Base-by-base conservation (phyloP, 805 yeast species). In the Priceomyces haplophilus region DNA sequence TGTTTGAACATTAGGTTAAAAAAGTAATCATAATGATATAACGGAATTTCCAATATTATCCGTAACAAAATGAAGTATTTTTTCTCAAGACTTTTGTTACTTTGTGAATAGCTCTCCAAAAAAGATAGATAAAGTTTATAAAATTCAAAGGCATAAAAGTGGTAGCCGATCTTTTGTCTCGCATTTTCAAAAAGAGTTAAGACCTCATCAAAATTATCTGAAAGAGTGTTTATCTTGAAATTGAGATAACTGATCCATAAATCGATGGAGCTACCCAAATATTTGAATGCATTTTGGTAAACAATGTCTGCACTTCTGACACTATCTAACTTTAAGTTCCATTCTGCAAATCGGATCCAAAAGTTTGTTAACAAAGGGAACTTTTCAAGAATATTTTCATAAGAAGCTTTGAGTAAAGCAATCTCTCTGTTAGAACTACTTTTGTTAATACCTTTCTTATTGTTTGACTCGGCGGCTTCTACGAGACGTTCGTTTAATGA, bases 341-440 rank as follows among this genome's bases (percentile, higher is more conserved):
- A 62, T 3, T 59, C 52, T 0, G 84, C 83, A 54, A 63, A 79
- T 30, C 72, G 65, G n/a, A 77, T 59, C 86, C 86, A 82, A 51
- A 78, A 78, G 35, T 75, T 76, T 47, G 73, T 78, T 23, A 74
- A 57, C 4, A 62, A 55, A 0, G 87, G 86, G 50, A 60, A 80
- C 37, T 68, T 65, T 1, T 56, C 55, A 12, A 81, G 61, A 11
- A 80, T 54, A 31, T 72, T 65, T 34, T 64, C 65, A 48, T 72
- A 78, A 1, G 76, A 55, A 3, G 59, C 45, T 34, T 73, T 52
- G 27, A 79, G 53, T 7, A 67, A 44, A 16, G 62, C 54, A 6
- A 69, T 47, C 34, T 66, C 60, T 6, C 50, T 48, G 0, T 19
- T 18, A 1, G 65, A 44, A 18, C 75, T 61, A 2, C 62, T 50